Evolutionary conservation across 2,329 filamentous ascomycete species (phyloP), one percentile per base, ranked within the genome.

Genomic region (Tolypocladium inflatum): DNA sequence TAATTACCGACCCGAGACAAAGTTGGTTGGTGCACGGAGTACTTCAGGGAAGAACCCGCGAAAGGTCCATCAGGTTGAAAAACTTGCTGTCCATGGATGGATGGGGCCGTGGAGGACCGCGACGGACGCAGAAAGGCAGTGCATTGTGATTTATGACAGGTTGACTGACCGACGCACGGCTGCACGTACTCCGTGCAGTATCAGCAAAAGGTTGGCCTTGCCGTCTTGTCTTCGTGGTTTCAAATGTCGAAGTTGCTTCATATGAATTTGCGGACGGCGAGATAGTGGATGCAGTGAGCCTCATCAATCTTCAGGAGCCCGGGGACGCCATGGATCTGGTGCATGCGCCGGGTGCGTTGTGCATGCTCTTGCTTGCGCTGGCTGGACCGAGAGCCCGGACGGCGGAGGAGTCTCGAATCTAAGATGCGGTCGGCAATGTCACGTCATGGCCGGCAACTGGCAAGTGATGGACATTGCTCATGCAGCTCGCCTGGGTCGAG

Each of bases 381-480:
- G 45, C 45, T 21, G 48, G 30, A 19, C 48, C 30, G 30, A 17
- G 26, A 33, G 48, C 48, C 26, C 26, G 48, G 42, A 50, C 30
- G 30, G n/a, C 30, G 42, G 41, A 30, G 21, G 8, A 52, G 48
- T 33, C 48, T 35, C 30, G 30, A 35, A 35, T 35, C 35, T 42
- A 9, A 39, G 51, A 54, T 57, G 33, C 41, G 33, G 56, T 57
- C 35, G 38, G 41, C 42, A 26, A 53, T 57, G 56, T 54, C 41
- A 55, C 56, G 30, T 54, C 30, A 30, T 53, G 37, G 15, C 33
- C 39, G 23, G n/a, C 26, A 35, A 13, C 17, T 35, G 9, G 19
- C 41, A 10, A 42, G 48, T 15, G 30, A 52, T 37, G 30, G 19
- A 15, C 48, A 37, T 21, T 37, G 48, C 30, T 8, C 48, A 52